Conservation (phyloP, 441 rosid genomes). For the Raphanus hybrid region DNA sequence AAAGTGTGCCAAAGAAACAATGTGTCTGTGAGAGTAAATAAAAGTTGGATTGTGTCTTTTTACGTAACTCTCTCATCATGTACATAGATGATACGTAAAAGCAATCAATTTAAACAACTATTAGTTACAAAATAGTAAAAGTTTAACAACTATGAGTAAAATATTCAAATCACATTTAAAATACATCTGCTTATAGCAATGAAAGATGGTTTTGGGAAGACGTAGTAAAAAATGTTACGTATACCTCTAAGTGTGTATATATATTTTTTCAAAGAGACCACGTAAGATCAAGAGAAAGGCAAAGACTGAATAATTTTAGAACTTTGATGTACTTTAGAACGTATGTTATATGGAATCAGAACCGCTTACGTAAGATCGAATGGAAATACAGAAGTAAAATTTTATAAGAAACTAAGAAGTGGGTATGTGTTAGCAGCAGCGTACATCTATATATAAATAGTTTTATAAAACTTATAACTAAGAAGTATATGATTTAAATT, state of each 20-base stretch:
- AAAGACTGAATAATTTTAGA: neutral
- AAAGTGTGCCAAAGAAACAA: no score
- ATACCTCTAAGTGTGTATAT: neutral
- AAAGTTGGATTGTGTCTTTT: no score
- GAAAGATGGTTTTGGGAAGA: conserved; percentile 6
- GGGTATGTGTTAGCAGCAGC: no score
- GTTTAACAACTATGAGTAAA: neutral
- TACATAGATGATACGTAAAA: neutral
- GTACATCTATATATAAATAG: no score
- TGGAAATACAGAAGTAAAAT: no score
- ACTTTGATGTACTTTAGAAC: neutral
- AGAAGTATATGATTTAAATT: no score
- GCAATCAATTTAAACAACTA: neutral
- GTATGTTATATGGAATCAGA: no score
- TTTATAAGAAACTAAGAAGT: no score
- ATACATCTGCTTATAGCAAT: neutral
- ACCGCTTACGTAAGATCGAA: no score
- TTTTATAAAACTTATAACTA: no score
- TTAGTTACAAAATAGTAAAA: neutral
- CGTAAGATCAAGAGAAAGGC: neutral
- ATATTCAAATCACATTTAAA: conserved; percentile 9
- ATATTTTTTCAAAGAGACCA: neutral
- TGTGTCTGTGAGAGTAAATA: no score
- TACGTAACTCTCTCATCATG: no score
- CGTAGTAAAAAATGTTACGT: neutral